phyloP scores from a whole-genome alignment of 106 monocot genomes.

The Dioscorea zingiberensis region DNA sequence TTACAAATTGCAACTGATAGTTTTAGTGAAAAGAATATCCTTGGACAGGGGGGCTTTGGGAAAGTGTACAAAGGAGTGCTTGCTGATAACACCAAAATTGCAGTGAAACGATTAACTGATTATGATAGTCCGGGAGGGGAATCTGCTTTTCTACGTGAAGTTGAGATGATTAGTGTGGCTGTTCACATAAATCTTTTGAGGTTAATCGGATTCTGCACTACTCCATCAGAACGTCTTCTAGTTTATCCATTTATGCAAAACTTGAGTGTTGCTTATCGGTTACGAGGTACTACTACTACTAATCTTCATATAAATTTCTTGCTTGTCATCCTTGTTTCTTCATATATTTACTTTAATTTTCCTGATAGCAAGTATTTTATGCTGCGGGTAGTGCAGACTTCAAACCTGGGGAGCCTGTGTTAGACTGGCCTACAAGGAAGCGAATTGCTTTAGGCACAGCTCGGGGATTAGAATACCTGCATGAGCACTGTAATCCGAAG shows the following conservation, averaged over 20 bases:
- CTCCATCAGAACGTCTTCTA: slow-evolving; percentile 9
- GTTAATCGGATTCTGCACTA: slow-evolving; percentile 12
- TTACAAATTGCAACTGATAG: slow-evolving; percentile 64
- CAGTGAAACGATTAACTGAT: slow-evolving; percentile 9
- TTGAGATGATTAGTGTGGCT: slow-evolving; percentile 16
- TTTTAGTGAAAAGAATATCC: slow-evolving; percentile 67
- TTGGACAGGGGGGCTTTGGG: slow-evolving; percentile 12
- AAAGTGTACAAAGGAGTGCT: slow-evolving; percentile 12
- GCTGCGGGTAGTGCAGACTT: slow-evolving; percentile 34
- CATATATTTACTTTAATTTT: neutral
- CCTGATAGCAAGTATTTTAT: slow-evolving; percentile 7
- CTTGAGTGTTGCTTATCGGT: slow-evolving; percentile 12
- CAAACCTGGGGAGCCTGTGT: slow-evolving; percentile 69
- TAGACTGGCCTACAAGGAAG: slow-evolving; percentile 79
- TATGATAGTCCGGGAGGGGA: slow-evolving; percentile 13
- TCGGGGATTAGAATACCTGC: slow-evolving; percentile 88
- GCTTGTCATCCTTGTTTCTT: neutral
- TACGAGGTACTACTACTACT: slow-evolving; percentile 1
- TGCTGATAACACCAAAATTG: slow-evolving; percentile 5
- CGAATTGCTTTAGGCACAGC: slow-evolving; percentile 83
- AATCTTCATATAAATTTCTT: neutral
- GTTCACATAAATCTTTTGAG: slow-evolving; percentile 11
- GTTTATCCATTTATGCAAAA: slow-evolving; percentile 17
- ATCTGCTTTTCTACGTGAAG: slow-evolving; percentile 12
- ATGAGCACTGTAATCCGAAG: slow-evolving; percentile 74